phyloP scores from a whole-genome alignment of 257 asterid species.

The Echium plantagineum region DNA sequence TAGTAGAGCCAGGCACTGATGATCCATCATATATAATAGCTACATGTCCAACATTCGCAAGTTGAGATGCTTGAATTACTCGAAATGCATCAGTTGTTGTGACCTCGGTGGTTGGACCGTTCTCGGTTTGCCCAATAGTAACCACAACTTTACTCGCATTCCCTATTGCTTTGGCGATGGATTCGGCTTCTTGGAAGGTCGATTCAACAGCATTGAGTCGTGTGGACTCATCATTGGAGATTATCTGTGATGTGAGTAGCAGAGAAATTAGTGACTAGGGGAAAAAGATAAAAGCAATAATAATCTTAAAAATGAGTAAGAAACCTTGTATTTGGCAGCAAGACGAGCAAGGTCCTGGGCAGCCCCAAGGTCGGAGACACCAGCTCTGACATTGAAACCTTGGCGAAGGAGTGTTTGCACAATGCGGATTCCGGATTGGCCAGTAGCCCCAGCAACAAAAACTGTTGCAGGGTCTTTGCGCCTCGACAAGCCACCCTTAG shows the following conservation, averaged over 20 bases:
- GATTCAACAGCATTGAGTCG: constrained; percentile 75
- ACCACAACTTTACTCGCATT: constrained; percentile 91
- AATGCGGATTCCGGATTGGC: constrained; percentile 81
- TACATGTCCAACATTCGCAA: constrained; percentile 84
- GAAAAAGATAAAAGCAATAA: no score
- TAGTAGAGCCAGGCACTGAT: constrained; percentile 28
- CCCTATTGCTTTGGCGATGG: constrained; percentile 88
- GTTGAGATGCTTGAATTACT: constrained; percentile 68
- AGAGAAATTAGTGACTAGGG: background rate
- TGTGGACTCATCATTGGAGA: constrained; percentile 61
- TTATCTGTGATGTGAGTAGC: constrained; percentile 32
- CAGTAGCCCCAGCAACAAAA: constrained; percentile 85
- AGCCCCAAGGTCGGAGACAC: constrained; percentile 71
- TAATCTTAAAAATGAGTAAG: no score
- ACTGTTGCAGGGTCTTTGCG: constrained; percentile 82
- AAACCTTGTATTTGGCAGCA: constrained; percentile 67
- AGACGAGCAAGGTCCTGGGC: constrained; percentile 89
- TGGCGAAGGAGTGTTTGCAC: constrained; percentile 66
- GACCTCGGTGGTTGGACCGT: constrained; percentile 57
- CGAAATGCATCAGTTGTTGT: constrained; percentile 59
- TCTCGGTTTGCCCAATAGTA: constrained; percentile 60
- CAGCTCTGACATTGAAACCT: constrained; percentile 92
- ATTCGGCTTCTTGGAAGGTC: constrained; percentile 50
- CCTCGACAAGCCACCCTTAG: constrained; percentile 49
- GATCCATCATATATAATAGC: constrained; percentile 66